These are phyloP conservation scores for Kluyveromyces starmeri DNA, from an alignment of 805 yeast species.

Conservation along the genomic window DNA sequence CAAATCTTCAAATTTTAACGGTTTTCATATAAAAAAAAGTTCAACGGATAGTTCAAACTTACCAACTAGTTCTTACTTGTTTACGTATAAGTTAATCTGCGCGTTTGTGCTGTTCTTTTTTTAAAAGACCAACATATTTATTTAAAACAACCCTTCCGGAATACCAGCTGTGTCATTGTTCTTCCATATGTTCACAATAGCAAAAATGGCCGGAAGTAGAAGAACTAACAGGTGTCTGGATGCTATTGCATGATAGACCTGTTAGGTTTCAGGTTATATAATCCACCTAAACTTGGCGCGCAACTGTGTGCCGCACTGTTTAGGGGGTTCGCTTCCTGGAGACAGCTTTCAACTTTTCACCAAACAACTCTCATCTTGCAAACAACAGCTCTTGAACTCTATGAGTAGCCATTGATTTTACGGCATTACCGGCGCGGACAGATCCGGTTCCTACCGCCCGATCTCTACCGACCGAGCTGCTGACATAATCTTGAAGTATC, in stretches of 20 bases:
- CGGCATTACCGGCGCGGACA: too few relatives aligned
- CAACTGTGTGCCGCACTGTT: not conserved
- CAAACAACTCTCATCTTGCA: too few relatives aligned
- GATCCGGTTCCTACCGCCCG: too few relatives aligned
- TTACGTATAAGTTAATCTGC: too few relatives aligned
- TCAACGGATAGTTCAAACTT: too few relatives aligned
- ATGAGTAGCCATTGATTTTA: too few relatives aligned
- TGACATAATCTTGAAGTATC: too few relatives aligned
- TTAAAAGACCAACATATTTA: constrained; percentile 8
- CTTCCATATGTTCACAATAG: constrained; percentile 12
- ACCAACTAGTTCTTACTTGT: too few relatives aligned
- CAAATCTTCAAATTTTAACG: not conserved
- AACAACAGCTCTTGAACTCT: too few relatives aligned
- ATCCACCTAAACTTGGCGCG: not conserved
- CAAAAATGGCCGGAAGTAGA: constrained; percentile 32
- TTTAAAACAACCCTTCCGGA: constrained; percentile 10
- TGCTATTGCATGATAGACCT: not conserved
- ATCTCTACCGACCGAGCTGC: too few relatives aligned
- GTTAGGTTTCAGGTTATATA: not conserved
- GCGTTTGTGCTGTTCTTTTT: not conserved
- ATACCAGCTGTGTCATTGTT: constrained; percentile 12
- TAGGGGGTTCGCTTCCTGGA: constrained; percentile 7
- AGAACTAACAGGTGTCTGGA: constrained; percentile 3
- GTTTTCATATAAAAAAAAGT: constrained; percentile 5
- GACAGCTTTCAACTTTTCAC: constrained; percentile 1